These are phyloP conservation scores for Hura crepitans DNA, from an alignment of 441 rosid genomes.

Conservation along the genomic window DNA sequence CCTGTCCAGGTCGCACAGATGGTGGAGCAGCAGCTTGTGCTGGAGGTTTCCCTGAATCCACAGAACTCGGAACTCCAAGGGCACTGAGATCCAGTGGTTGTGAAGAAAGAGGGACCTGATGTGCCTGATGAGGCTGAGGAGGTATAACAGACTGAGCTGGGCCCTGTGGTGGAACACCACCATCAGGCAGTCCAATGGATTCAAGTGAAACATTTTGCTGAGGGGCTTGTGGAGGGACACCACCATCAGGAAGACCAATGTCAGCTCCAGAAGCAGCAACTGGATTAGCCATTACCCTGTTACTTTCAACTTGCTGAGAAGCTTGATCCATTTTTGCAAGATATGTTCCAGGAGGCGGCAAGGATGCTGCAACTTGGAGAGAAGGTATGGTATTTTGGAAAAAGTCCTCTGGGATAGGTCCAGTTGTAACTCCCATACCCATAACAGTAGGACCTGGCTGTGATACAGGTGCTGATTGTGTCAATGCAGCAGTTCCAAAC, in stretches of 20 bases:
- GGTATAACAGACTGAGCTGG: constrained; percentile 36
- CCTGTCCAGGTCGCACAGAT: constrained; percentile 96
- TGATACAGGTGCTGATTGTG: constrained; percentile 41
- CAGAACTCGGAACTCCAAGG: constrained; percentile 68
- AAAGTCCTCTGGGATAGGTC: constrained; percentile 93
- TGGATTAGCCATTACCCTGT: constrained; percentile 39
- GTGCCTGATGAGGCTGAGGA: constrained; percentile 44
- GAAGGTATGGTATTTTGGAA: constrained; percentile 90
- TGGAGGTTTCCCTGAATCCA: constrained; percentile 62
- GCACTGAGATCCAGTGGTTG: constrained; percentile 93
- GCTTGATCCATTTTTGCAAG: constrained; percentile 69
- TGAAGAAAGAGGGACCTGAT: constrained; percentile 46
- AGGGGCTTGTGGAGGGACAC: constrained; percentile 60
- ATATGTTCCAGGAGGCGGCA: constrained; percentile 88
- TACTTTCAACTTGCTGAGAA: constrained; percentile 45
- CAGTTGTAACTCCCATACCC: constrained; percentile 46
- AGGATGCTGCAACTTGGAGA: constrained; percentile 70
- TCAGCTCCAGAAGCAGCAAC: constrained; percentile 38
- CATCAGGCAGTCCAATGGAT: constrained; percentile 73
- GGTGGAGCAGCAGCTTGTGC: constrained; percentile 50
- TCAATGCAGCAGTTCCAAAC: constrained; percentile 58
- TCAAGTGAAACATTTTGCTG: constrained; percentile 48
- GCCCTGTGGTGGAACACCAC: constrained; percentile 79
- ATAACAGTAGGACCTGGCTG: constrained; percentile 48
- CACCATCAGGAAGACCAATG: constrained; percentile 75